phyloP scores from a whole-genome alignment of 495 filamentous ascomycete genomes.

The Penicillium macrosclerotiorum region DNA sequence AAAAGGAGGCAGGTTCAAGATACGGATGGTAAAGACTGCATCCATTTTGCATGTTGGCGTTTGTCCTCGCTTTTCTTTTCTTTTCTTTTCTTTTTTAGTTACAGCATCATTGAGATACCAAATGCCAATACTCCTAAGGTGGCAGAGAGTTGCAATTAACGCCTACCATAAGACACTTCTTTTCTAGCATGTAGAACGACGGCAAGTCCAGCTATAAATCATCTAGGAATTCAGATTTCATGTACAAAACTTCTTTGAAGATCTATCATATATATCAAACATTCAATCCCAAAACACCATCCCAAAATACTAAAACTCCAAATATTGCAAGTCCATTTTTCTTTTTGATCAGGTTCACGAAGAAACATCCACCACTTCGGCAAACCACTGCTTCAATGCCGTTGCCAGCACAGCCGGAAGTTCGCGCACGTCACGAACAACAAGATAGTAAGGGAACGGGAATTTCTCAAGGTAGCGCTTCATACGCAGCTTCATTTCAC shows the following conservation, averaged over 20 bases:
- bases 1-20: slow-evolving; percentile 71
- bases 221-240: slow-evolving; percentile 1
- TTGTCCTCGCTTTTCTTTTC: background rate
- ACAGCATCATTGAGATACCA: slow-evolving; percentile 16
- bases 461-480: slow-evolving; percentile 91
- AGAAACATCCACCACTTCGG: slow-evolving; percentile 73
- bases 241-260: slow-evolving; percentile 6
- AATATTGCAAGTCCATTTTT: slow-evolving; percentile 14
- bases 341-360: slow-evolving; percentile 29
- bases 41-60: background rate
- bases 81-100: slow-evolving; percentile 1
- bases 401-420: slow-evolving; percentile 84
- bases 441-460: slow-evolving; percentile 92
- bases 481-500: slow-evolving; percentile 70
- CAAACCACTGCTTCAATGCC: slow-evolving; percentile 94
- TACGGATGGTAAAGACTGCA: slow-evolving; percentile 70
- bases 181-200: too few relatives aligned
- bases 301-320: slow-evolving; percentile 15
- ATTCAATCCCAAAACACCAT: slow-evolving; percentile 9
- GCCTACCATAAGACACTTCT: background rate
- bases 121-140: too few relatives aligned
- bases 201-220: too few relatives aligned
- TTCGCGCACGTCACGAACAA: slow-evolving; percentile 88
- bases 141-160: too few relatives aligned
- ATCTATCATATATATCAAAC: slow-evolving; percentile 18